Base-by-base conservation (phyloP, 169 alveolate genomes). In the Babesia bigemina region DNA sequence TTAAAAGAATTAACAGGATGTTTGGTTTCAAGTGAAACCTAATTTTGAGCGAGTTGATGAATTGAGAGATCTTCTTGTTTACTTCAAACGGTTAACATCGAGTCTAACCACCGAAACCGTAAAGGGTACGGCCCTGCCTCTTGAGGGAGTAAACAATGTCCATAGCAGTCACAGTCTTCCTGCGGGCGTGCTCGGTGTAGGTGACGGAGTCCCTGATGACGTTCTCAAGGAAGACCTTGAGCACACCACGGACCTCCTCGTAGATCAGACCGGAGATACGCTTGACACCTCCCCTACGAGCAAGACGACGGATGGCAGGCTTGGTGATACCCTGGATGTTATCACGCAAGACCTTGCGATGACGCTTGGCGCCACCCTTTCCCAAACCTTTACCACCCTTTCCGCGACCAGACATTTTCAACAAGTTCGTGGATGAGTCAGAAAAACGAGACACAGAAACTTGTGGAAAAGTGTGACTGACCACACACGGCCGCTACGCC, bases 251-350 rank as follows among this genome's bases (percentile, higher is more conserved):
- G 57, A 98, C 96, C 94, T 98, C 99, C 89, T 97, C 99, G 92
- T 98, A 98, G 84, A 98, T 97, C 88, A 96, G 92, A 77, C 99
- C 98, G 47, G 99, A 95, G 73, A 98, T 98, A 93, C 99, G 98
- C 94, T 98, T 98, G 57, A 98, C 99, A 72, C 99, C 99, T 84
- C 99, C 99, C 92, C 99, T 97, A 81, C 99, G 97, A 60, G 99
- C 99, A 79, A 98, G 92, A 90, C 99, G 97, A 83, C 99, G 96
- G 90, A 98, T 98, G 52, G 99, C 99, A 57, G 99, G 99, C 95
- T 98, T 98, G 76, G 99, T 98, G 90, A 98, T 97, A 85, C 99
- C 99, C 94, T 97, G 98, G 89, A 96, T 96, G 88, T 96, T 96
- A 75, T 97, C 99, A 88, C 98, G 97, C 82, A 95, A 91, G 45